A percentile compares a stretch with the other conserved stretches of the same genome.
phyloP scores from a whole-genome alignment of 2,329 filamentous ascomycete species.

The Calycina herbarum region DNA sequence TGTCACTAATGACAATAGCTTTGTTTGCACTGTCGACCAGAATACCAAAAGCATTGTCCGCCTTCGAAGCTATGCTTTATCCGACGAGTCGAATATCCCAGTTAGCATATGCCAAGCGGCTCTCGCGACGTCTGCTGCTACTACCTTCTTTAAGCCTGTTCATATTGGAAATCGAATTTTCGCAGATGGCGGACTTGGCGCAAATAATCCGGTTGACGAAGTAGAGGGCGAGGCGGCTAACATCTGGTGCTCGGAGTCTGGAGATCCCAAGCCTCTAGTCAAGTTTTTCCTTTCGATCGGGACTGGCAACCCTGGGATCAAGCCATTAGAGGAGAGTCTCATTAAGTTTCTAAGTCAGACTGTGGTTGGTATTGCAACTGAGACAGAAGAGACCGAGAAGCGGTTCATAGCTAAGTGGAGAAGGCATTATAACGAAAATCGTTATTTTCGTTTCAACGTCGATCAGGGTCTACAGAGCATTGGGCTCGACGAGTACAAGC shows the following conservation, averaged over 20 bases:
- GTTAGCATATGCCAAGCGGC: conserved; percentile 37
- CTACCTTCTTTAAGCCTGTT: conserved; percentile 36
- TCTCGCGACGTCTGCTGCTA: conserved; percentile 37
- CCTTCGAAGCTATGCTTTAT: conserved; percentile 35
- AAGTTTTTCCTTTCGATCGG: conserved; percentile 39
- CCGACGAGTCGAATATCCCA: conserved; percentile 25
- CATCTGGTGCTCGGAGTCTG: conserved; percentile 36
- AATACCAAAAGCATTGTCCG: conserved; percentile 24
- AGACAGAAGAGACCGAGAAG: conserved; percentile 37
- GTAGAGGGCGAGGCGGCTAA: conserved; percentile 34
- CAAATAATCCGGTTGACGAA: conserved; percentile 38
- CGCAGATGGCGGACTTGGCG: conserved; percentile 34
- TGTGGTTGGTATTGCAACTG: conserved; percentile 32
- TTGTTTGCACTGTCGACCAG: conserved; percentile 24
- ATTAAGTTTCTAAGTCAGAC: conserved; percentile 28
- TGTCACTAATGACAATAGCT: conserved; percentile 17
- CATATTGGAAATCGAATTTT: conserved; percentile 31
- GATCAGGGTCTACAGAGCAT: conserved; percentile 37
- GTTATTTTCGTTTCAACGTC: conserved; percentile 41
- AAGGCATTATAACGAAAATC: conserved; percentile 31
- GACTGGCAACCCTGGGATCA: conserved; percentile 33
- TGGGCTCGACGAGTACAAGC: conserved; percentile 31
- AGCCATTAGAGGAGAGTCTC: conserved; percentile 27
- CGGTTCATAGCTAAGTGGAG: conserved; percentile 34
- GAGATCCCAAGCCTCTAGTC: conserved; percentile 34